Evolutionary conservation across 495 filamentous ascomycete genomes (phyloP).

Genomic region (Penicillium dipodomyicola): DNA sequence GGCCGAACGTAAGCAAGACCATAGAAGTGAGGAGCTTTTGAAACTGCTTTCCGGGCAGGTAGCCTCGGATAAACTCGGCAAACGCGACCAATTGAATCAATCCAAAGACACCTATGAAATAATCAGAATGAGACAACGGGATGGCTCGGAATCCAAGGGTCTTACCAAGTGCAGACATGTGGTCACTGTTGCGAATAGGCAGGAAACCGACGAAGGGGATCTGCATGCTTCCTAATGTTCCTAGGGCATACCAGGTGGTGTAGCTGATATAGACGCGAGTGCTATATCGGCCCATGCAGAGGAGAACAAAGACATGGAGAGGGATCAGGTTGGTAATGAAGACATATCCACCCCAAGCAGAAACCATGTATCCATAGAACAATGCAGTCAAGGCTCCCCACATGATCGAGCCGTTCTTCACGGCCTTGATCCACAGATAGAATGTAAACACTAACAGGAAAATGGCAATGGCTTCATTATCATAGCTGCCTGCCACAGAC

Average conservation of each 20-base stretch:
- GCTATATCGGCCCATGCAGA: conserved; percentile 97
- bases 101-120: conserved; percentile 78
- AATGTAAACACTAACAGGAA: conserved; percentile 99
- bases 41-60: conserved; percentile 90
- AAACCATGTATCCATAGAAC: conserved; percentile 99
- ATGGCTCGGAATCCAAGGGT: conserved; percentile 33
- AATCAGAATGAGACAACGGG: conserved; percentile 61
- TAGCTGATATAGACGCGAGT: conserved; percentile 93
- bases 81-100: conserved; percentile 92
- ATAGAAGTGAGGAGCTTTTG: conserved; percentile 77
- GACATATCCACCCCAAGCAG: conserved; percentile 98
- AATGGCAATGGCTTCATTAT: conserved; percentile 99
- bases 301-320: conserved; percentile 90
- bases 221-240: conserved; percentile 98
- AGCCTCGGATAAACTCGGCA: conserved; percentile 82
- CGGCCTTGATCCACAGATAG: conserved; percentile 97
- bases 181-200: conserved; percentile 94
- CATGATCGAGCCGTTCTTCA: conserved; percentile 92
- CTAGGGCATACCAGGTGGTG: conserved; percentile 95
- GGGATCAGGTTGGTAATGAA: conserved; percentile 99
- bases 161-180: conserved; percentile 94
- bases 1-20: conserved; percentile 70
- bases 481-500: conserved; percentile 97
- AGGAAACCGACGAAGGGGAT: conserved; percentile 98
- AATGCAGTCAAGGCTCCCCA: conserved; percentile 94